Conservation (phyloP, 2,329 filamentous ascomycete genomes). For the Fusarium sacchari region DNA sequence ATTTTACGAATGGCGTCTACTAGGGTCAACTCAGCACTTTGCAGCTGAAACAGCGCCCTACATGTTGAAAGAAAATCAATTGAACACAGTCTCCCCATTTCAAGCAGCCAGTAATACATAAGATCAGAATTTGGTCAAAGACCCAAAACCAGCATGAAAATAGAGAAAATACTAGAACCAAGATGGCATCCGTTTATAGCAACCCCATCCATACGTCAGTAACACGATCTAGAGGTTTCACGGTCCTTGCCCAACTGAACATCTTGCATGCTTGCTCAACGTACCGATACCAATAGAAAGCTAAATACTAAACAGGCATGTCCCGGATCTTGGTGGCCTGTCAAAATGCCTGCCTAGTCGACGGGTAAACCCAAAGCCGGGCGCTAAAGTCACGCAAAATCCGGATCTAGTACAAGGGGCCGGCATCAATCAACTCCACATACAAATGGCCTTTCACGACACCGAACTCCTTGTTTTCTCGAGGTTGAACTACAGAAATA, state of each 20-base stretch:
- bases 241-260: rapidly evolving
- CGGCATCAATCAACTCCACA: not conserved
- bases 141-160: not conserved
- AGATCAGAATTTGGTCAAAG: not conserved
- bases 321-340: not conserved
- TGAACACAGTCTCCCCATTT: not conserved
- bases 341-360: not conserved
- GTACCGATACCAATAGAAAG: no score
- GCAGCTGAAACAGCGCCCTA: not conserved
- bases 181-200: not conserved
- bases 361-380: not conserved
- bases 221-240: rapidly evolving
- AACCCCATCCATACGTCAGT: not conserved
- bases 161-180: not conserved
- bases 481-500: rapidly evolving
- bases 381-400: not conserved
- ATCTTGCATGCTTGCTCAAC: no score
- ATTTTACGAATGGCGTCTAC: slow-evolving; percentile 64
- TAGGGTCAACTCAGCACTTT: not conserved
- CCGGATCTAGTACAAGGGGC: not conserved
- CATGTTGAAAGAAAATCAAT: not conserved
- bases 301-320: rapidly evolving
- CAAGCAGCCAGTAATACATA: not conserved
- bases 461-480: not conserved
- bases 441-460: no score